A percentile compares a stretch with the other conserved stretches of the same genome.
These are phyloP conservation scores for Phytophthora kernoviae DNA, from an alignment of 352 stramenopile genomes.

Conservation along the genomic window DNA sequence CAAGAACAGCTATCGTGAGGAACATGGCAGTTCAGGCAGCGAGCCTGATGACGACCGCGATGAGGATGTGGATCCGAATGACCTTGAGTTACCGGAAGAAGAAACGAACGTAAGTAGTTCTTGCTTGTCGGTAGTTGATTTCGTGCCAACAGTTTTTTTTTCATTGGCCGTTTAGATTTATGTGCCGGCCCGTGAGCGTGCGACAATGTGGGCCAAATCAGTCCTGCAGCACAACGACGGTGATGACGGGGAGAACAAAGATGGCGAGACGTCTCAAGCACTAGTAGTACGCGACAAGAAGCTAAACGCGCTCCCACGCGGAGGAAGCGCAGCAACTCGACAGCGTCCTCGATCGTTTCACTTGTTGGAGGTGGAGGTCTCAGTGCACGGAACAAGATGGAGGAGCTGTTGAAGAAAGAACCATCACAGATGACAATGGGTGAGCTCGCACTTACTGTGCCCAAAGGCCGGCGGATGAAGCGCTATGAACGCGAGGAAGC, in stretches of 20 bases:
- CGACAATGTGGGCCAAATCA: conserved; percentile 76
- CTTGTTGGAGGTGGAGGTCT: conserved; percentile 29
- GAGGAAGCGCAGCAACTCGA: conserved; percentile 67
- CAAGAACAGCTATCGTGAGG: conserved; percentile 44
- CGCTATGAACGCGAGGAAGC: conserved; percentile 68
- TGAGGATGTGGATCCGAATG: conserved; percentile 47
- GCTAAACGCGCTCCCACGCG: conserved; percentile 14
- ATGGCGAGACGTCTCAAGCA: conserved; percentile 18
- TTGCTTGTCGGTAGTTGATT: conserved; percentile 7
- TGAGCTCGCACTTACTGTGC: conserved; percentile 76
- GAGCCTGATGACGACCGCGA: conserved; percentile 44
- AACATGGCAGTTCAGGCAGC: conserved; percentile 34
- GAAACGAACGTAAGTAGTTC: conserved; percentile 31
- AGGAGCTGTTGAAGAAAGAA: conserved; percentile 71
- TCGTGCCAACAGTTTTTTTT: neutral
- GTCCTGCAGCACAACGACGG: conserved; percentile 56
- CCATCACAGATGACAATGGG: conserved; percentile 87
- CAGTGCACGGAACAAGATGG: conserved; percentile 47
- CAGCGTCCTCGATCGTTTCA: conserved; percentile 48
- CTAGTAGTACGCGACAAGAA: conserved; percentile 42
- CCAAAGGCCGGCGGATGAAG: conserved; percentile 60
- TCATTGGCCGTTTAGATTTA: conserved; percentile 42
- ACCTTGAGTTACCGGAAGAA: conserved; percentile 52
- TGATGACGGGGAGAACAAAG: conserved; percentile 25
- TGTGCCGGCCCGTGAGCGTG: conserved; percentile 70